Conservation (phyloP, 176 grass and related monocot species). For the Neostapfia colusana region DNA sequence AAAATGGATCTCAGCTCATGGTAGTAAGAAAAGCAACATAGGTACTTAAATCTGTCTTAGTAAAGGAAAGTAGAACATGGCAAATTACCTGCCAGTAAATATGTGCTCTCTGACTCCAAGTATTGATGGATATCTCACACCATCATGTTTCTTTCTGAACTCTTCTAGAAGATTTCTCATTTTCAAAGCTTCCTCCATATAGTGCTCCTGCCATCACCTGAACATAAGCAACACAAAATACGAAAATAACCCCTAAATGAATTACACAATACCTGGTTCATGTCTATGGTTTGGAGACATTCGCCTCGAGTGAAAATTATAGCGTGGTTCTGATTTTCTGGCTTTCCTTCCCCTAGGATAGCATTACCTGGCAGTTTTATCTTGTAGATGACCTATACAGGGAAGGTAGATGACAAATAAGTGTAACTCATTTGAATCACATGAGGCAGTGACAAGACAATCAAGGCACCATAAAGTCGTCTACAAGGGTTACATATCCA, state of each 20-base stretch:
- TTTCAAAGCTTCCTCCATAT: constrained; percentile 97
- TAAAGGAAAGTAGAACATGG: constrained; percentile 10
- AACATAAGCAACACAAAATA: constrained; percentile 22
- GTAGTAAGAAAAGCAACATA: constrained; percentile 8
- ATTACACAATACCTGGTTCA: constrained; percentile 80
- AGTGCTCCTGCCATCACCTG: constrained; percentile 73
- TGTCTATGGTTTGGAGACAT: constrained; percentile 98
- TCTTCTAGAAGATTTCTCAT: constrained; percentile 99
- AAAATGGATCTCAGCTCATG: constrained; percentile 1
- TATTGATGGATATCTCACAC: constrained; percentile 93
- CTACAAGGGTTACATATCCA: too few species aligned
- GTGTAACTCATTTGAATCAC: constrained; percentile 9
- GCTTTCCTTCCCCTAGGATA: constrained; percentile 94
- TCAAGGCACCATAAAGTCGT: too few species aligned
- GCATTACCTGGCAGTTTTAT: constrained; percentile 96
- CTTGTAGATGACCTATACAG: constrained; percentile 77
- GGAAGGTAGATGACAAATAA: constrained; percentile 28
- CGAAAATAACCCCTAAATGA: not conserved
- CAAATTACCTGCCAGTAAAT: constrained; percentile 91
- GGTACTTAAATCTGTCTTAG: constrained; percentile 11
- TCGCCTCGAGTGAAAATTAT: constrained; percentile 98
- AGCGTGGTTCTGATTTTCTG: constrained; percentile 99
- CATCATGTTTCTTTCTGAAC: constrained; percentile 86
- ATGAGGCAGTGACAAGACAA: constrained; percentile 7
- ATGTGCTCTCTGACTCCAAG: constrained; percentile 99